Percentiles rank a stretch among this genome's conserved stretches.
These are phyloP conservation scores for Zasmidium citrigriseum DNA, from an alignment of 2,329 filamentous ascomycete species.

Conservation along the genomic window DNA sequence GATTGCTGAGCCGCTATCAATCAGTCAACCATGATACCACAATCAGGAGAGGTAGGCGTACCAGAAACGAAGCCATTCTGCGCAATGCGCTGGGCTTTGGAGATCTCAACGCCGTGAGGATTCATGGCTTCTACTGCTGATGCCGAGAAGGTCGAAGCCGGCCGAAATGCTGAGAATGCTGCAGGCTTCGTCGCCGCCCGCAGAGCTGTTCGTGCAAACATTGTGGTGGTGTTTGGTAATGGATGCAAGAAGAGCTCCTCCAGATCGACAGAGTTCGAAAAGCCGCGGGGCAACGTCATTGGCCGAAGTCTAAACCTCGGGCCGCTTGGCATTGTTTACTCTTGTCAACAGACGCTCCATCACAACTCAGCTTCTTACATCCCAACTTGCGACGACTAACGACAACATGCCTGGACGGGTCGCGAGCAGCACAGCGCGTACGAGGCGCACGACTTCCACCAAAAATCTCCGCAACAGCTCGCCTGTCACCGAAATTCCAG, in stretches of 20 bases:
- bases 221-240: slow-evolving; percentile 6
- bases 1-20: slow-evolving; percentile 64
- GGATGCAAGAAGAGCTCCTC: slow-evolving; percentile 3
- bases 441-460: slow-evolving; percentile 20
- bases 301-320: slow-evolving; percentile 5
- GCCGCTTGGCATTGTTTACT: slow-evolving; percentile 15
- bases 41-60: slow-evolving; percentile 44
- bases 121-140: slow-evolving; percentile 29
- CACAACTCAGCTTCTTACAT: background rate
- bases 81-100: slow-evolving; percentile 76
- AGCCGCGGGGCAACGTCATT: slow-evolving; percentile 8
- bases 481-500: slow-evolving; percentile 54
- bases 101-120: slow-evolving; percentile 64
- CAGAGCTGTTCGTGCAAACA: slow-evolving; percentile 24
- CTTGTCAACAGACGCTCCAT: slow-evolving; percentile 1
- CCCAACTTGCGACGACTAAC: background rate
- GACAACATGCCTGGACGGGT: slow-evolving; percentile 35
- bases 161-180: slow-evolving; percentile 20
- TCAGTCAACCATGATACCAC: background rate
- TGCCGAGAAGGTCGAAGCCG: slow-evolving; percentile 28
- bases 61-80: slow-evolving; percentile 77
- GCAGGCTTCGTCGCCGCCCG: slow-evolving; percentile 26
- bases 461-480: slow-evolving; percentile 29
- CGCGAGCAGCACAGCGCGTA: slow-evolving; percentile 22
- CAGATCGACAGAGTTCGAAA: slow-evolving; percentile 3